Conservation (phyloP, 1,284 basidiomycete species). For the Rhodotorula mucilaginosa region DNA sequence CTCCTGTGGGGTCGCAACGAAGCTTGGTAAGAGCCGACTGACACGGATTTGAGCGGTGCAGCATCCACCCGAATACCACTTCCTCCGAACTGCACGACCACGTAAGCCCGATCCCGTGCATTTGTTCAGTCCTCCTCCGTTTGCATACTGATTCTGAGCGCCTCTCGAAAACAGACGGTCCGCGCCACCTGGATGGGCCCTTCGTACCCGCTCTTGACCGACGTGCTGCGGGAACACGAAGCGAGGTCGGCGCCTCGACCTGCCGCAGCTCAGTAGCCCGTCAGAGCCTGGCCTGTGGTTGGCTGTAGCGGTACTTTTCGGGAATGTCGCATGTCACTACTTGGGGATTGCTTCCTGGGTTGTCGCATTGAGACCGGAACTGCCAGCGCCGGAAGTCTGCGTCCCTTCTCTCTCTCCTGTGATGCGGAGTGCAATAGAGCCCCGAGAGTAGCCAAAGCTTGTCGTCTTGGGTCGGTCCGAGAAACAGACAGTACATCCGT, state of each 20-base stretch:
- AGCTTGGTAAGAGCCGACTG: background rate
- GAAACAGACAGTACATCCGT: no score
- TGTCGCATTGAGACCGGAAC: background rate
- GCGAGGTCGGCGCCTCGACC: background rate
- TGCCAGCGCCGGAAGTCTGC: no score
- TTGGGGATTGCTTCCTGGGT: no score
- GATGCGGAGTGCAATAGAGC: no score
- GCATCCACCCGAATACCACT: slow-evolving; percentile 70
- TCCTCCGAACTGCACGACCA: slow-evolving; percentile 60
- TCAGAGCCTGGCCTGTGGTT: slow-evolving; percentile 2
- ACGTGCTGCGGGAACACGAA: background rate
- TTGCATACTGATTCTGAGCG: no score
- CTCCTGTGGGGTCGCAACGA: no score
- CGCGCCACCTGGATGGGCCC: slow-evolving; percentile 67
- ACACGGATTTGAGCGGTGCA: slow-evolving; percentile 42
- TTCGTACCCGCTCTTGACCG: slow-evolving; percentile 58
- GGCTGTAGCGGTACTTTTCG: slow-evolving; percentile 1
- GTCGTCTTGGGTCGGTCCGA: no score
- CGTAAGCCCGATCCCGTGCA: slow-evolving; percentile 3
- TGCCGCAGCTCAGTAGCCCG: no score
- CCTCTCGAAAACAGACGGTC: slow-evolving; percentile 51
- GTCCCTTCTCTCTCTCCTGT: no score
- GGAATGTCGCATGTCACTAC: background rate
- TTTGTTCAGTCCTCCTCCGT: background rate
- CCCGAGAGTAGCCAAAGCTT: no score